Conservation (phyloP, 805 yeast genomes). For the Saturnispora hagleri region DNA sequence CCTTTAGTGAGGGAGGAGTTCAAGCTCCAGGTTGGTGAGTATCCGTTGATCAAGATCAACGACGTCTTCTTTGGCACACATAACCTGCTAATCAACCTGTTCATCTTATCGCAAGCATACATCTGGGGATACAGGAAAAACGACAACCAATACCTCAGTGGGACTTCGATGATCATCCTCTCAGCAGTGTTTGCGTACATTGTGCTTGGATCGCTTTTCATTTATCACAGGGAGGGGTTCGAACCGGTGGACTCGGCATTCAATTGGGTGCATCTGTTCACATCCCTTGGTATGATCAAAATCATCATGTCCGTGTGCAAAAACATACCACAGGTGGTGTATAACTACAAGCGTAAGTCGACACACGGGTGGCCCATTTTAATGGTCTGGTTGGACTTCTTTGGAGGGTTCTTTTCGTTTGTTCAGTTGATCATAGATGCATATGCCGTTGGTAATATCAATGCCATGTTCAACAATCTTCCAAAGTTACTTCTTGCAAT, state of each 20-base stretch:
- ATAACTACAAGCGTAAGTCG: slow-evolving; percentile 27
- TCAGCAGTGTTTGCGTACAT: slow-evolving; percentile 12
- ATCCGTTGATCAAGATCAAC: slow-evolving; percentile 25
- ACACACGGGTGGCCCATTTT: slow-evolving; percentile 32
- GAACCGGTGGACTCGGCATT: slow-evolving; percentile 11
- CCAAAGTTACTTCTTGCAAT: slow-evolving; percentile 26
- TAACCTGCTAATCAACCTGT: slow-evolving; percentile 21
- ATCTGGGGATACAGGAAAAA: slow-evolving; percentile 28
- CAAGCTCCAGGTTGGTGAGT: slow-evolving; percentile 18
- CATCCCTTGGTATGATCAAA: slow-evolving; percentile 27
- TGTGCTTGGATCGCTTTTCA: slow-evolving; percentile 9
- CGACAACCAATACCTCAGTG: slow-evolving; percentile 24
- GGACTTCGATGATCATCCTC: slow-evolving; percentile 17
- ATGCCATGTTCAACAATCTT: slow-evolving; percentile 22
- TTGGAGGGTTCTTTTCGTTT: slow-evolving; percentile 26
- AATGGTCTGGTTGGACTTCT: slow-evolving; percentile 27
- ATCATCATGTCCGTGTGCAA: slow-evolving; percentile 28
- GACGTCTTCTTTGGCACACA: slow-evolving; percentile 28
- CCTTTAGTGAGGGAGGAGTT: slow-evolving; percentile 23
- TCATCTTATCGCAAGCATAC: slow-evolving; percentile 27
- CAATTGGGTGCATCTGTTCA: slow-evolving; percentile 27
- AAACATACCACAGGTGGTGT: slow-evolving; percentile 28
- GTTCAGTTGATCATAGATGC: slow-evolving; percentile 27
- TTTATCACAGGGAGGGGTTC: slow-evolving; percentile 10
- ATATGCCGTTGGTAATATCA: slow-evolving; percentile 16